Percentiles rank a stretch among this genome's conserved stretches.
phyloP scores from a whole-genome alignment of 129 eudicot genomes.

The Pseudognaphalium luteoalbum region DNA sequence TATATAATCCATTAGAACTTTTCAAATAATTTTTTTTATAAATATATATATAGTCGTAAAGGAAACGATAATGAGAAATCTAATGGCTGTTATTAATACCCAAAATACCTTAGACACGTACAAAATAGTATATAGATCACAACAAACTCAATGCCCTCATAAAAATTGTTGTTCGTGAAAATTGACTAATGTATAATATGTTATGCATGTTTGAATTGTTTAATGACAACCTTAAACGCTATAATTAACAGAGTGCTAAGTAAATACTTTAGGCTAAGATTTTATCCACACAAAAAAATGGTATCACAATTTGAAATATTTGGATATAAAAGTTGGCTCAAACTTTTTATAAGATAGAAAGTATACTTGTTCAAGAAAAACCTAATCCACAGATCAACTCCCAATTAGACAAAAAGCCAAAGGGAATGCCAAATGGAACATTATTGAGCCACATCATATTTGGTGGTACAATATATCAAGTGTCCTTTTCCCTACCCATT shows the following conservation, averaged over 20 bases:
- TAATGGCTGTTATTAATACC: too few relatives aligned
- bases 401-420: slow-evolving; percentile 16
- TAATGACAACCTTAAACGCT: neutral
- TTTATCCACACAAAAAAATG: neutral
- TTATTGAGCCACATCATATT: slow-evolving; percentile 37
- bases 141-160: too few relatives aligned
- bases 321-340: neutral
- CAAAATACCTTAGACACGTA: too few relatives aligned
- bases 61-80: too few relatives aligned
- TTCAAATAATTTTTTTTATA: too few relatives aligned
- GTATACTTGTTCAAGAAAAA: neutral
- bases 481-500: slow-evolving; percentile 29
- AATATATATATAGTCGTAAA: too few relatives aligned
- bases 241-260: too few relatives aligned
- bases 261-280: neutral
- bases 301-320: neutral
- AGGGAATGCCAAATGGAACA: slow-evolving; percentile 21
- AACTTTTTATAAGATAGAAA: neutral
- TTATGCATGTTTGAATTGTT: too few relatives aligned
- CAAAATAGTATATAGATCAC: too few relatives aligned
- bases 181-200: too few relatives aligned
- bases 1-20: too few relatives aligned
- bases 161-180: too few relatives aligned
- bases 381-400: slow-evolving; percentile 20
- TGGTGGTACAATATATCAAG: slow-evolving; percentile 30